phyloP scores from a whole-genome alignment of 2,329 filamentous ascomycete species.

The Phaeophleospora eucalypticola region DNA sequence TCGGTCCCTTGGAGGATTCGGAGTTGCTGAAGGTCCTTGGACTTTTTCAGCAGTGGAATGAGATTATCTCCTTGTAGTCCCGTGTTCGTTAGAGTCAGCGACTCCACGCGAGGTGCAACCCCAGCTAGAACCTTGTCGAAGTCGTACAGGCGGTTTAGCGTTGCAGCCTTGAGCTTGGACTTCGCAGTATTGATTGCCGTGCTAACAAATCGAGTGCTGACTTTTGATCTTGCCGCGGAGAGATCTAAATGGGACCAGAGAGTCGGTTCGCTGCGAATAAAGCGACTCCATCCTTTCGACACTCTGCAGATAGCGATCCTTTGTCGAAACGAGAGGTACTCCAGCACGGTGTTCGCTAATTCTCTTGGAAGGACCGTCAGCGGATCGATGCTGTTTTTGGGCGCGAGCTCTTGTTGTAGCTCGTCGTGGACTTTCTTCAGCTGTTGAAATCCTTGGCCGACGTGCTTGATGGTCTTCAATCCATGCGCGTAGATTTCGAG shows the following conservation, averaged over 20 bases:
- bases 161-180: conserved; percentile 33
- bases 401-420: conserved; percentile 40
- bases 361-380: conserved; percentile 53
- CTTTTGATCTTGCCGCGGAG: conserved; percentile 39
- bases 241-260: conserved; percentile 55
- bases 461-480: conserved; percentile 48
- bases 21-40: conserved; percentile 19
- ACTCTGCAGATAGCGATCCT: conserved; percentile 49
- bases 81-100: conserved; percentile 34
- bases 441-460: conserved; percentile 32
- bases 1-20: conserved; percentile 15
- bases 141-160: conserved; percentile 37
- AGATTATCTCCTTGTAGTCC: conserved; percentile 22
- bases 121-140: conserved; percentile 37
- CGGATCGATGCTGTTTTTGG: conserved; percentile 47
- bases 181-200: conserved; percentile 40
- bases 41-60: conserved; percentile 13
- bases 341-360: conserved; percentile 50
- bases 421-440: conserved; percentile 42
- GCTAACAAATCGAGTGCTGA: conserved; percentile 42
- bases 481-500: conserved; percentile 56
- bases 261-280: conserved; percentile 44
- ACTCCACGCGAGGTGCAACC: conserved; percentile 32
- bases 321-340: conserved; percentile 50
- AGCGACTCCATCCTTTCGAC: conserved; percentile 52